These are phyloP conservation scores for Nemophila menziesii DNA, from an alignment of 257 asterid species.

Conservation along the genomic window DNA sequence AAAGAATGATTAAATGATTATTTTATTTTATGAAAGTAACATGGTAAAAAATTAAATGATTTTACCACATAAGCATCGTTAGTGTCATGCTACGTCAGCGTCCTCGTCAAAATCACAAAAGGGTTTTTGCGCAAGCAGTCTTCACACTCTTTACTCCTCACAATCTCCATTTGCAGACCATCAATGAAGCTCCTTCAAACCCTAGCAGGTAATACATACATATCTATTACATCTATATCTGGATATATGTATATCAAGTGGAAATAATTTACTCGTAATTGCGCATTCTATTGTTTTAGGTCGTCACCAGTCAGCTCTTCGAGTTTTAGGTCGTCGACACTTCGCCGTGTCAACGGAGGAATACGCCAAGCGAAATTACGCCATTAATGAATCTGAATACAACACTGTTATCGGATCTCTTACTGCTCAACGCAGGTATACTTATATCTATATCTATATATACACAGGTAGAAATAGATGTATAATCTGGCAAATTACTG, in stretches of 20 bases:
- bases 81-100: background rate
- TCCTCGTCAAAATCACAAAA: background rate
- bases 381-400: slow-evolving; percentile 67
- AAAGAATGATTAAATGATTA: too few species aligned
- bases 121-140: background rate
- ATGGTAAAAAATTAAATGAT: too few species aligned
- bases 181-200: slow-evolving; percentile 50
- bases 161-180: background rate
- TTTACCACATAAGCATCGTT: too few species aligned
- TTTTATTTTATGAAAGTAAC: too few species aligned
- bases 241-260: background rate
- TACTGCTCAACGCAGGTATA: slow-evolving; percentile 55
- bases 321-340: slow-evolving; percentile 52
- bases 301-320: slow-evolving; percentile 28
- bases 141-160: background rate
- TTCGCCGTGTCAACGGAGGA: slow-evolving; percentile 52
- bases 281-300: slow-evolving; percentile 25
- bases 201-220: slow-evolving; percentile 29
- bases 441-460: background rate
- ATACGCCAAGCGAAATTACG: slow-evolving; percentile 65
- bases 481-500: too few species aligned
- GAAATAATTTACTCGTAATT: background rate
- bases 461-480: too few species aligned
- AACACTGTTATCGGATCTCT: slow-evolving; percentile 65
- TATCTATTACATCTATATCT: background rate